A percentile compares a stretch with the other conserved stretches of the same genome.
phyloP scores from a whole-genome alignment of 2,329 filamentous ascomycete genomes.

The Plectosphaerella sp. region DNA sequence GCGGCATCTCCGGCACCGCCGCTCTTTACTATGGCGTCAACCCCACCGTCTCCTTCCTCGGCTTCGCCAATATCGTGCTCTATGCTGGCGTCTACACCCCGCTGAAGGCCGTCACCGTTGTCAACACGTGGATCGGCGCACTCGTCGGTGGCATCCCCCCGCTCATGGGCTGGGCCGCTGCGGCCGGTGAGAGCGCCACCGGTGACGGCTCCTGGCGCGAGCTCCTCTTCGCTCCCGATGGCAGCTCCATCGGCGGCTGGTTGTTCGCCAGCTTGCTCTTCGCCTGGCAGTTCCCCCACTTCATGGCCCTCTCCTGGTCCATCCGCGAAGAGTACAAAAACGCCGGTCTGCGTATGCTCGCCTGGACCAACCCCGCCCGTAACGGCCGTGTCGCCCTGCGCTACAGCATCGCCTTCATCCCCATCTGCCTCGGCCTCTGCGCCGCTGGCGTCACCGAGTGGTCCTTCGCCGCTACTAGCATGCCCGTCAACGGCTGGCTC shows the following conservation, averaged over 20 bases:
- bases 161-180: slow-evolving; percentile 96
- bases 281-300: slow-evolving; percentile 97
- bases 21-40: slow-evolving; percentile 88
- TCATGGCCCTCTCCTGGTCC: slow-evolving; percentile 86
- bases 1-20: slow-evolving; percentile 64
- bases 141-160: slow-evolving; percentile 91
- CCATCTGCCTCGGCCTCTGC: slow-evolving; percentile 77
- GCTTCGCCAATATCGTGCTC: slow-evolving; percentile 77
- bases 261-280: slow-evolving; percentile 79
- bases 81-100: slow-evolving; percentile 94
- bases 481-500: slow-evolving; percentile 83
- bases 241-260: slow-evolving; percentile 74
- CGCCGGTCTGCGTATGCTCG: slow-evolving; percentile 67
- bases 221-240: slow-evolving; percentile 64
- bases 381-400: slow-evolving; percentile 85
- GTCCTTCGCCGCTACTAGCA: slow-evolving; percentile 76
- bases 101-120: slow-evolving; percentile 76
- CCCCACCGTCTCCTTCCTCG: slow-evolving; percentile 83
- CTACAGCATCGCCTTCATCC: slow-evolving; percentile 82
- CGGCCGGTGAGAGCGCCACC: slow-evolving; percentile 80
- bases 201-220: slow-evolving; percentile 72
- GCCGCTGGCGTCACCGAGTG: slow-evolving; percentile 78
- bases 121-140: slow-evolving; percentile 95
- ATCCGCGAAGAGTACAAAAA: slow-evolving; percentile 86
- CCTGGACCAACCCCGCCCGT: slow-evolving; percentile 79